Evolutionary conservation across 1,284 basidiomycete genomes (phyloP), one percentile per base, ranked within the genome.

Genomic region (Trametes sp.): DNA sequence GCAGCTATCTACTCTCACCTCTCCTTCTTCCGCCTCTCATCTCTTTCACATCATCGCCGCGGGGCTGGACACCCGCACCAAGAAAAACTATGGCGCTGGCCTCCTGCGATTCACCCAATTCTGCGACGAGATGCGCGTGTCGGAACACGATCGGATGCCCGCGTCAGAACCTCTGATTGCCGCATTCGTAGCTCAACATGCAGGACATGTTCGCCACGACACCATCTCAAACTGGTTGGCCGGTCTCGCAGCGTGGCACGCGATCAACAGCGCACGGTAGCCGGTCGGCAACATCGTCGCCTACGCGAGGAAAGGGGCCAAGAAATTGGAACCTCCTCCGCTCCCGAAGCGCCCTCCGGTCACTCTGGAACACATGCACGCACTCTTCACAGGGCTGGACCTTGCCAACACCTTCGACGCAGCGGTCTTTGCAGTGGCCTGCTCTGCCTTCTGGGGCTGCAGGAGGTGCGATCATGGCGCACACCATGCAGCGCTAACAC

Each of bases 51-150:
- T 7, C 4, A 46, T 56, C 21, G 3, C 36, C 2, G 13, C 5
- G 7, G 9, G 23, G 21, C 9, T 59, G 6, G 57, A 53, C 2
- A 14, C 29, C 5, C 9, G 26, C 4, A 59, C 57, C 1, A 2
- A 16, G 19, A 51, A 38, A 26, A 69, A 70, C 0, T 80, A 79
- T 42, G 77, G 68, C 2, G 74, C 78, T 0, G 78, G 77, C 3
- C 65, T 78, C 0, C 69, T 77, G 0, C 68, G 72, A 0, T 80
- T 77, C 58, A 65, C 68, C 1, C 73, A 79, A 53, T 79, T 75
- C 57, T 80, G 78, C 54, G 74, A 80, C 68, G 31, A 59, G 1
- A 42, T 59, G n/a, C 24, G 46, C 0, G 70, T 80, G 4, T 42
- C 64, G 1, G 76, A 80, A 50, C 48, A 58, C 0, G 11, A 7